Base-by-base conservation (phyloP, 768 basidiomycete genomes). In the Lentinula aciculospora region DNA sequence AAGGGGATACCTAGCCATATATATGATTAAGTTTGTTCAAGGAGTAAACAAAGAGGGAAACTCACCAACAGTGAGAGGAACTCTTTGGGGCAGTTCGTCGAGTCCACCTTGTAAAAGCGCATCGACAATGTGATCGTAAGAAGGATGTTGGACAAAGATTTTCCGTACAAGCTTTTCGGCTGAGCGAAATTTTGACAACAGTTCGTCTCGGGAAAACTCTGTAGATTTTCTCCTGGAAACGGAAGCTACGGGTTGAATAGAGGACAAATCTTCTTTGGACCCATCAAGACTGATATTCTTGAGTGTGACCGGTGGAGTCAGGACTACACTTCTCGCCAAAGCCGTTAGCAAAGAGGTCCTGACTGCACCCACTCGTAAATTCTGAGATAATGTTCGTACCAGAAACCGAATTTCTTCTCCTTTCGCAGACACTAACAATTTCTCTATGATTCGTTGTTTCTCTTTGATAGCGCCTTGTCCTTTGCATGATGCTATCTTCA, bases 331-430 rank as follows among this genome's bases (percentile, higher is more conserved):
- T 89, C 92, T 77, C 29, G 93, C 88, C 23, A 96, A 75, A 10
- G 91, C 88, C 23, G 84, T 84, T 49, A 94, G 77, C 32, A 96
- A 81, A 5, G 93, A 88, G 25, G 89, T 83, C 62, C 91, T 79
- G 28, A 94, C 92, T 2, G 94, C 94, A 1, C 94, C 94, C 15
- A 96, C 94, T 46, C 92, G 83, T 44, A 93, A 75, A 68, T 92
- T 87, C 66, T 82, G 81, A 28, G 79, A 83, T 27, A 94, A 75
- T 2, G 82, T 90, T 37, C 90, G 80, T 29, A 88, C 86, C 40
- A 96, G 76, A 64, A 85, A 97, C 28, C 93, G 81, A n/a, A 82
- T 79, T 72, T 97, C 92, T 70, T 96, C 94, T 23, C 93, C 94
- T 58, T 78, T 82, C 0, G 94, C 88, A 9, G 90, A 80, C 5